Base-by-base conservation (phyloP, 148 eudicot genomes). In the Pouteria glomerata region DNA sequence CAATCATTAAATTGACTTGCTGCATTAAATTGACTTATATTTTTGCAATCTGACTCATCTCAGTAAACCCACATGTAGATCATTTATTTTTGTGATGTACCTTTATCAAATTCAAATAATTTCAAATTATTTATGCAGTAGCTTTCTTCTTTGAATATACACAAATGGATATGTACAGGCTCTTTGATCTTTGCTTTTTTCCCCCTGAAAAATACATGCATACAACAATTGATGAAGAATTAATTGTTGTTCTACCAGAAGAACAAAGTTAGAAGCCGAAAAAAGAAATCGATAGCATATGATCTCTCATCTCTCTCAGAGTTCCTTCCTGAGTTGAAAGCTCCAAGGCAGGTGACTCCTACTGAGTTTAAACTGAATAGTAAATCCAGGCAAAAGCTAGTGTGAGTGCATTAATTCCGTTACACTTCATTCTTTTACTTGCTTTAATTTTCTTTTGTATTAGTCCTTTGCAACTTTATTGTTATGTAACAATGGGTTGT, bases 271-370 rank as follows among this genome's bases (percentile, higher is more conserved):
- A 84, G 85, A 81, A 86, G 80, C 72, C 79, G 91, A 30, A 81
- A 83, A 64, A 88, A 88, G 84, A 89, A 84, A 53, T 35, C 90
- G 59, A 87, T 87, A 85, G 95, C 95, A 14, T 96, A 85, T 80
- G 92, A 96, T 76, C 82, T 96, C 18, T 83, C 96, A 52, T n/a
- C 87, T 57, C 94, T 96, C 26, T 58, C 89, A 1, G 96, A 87
- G 64, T 78, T 83, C 64, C 90, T 96, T 73, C 99, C 99, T 5
- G 95, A 90, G 57, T 47, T 87, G 69, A 73, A 81, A 35, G 79
- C 70, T 58, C 51, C 73, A 7, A 73, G 80, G 62, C 71, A 81
- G 66, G 71, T 81, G n/a, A 77, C 59, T 72, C 75, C 78, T 31
- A 64, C 79, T 14, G 81, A 85, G 23, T 76, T 80, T 70, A 86